Conservation (phyloP, 1,139 yeast genomes). For the Barnettozyma hawaiiensis region DNA sequence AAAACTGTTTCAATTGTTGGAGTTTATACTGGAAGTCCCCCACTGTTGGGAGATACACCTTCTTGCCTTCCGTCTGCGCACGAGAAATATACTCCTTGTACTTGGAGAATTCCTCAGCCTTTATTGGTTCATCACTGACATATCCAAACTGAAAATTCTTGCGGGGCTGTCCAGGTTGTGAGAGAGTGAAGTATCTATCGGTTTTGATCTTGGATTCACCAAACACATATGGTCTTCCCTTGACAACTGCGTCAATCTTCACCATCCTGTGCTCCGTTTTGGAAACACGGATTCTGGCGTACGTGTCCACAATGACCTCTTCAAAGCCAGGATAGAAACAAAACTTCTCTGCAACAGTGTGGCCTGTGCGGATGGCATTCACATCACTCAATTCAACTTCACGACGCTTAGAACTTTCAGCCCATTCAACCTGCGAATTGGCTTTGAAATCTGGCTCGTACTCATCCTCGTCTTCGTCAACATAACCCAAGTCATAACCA, state of each 20-base stretch:
- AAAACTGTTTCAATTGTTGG: constrained; percentile 54
- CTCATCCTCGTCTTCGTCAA: constrained; percentile 34
- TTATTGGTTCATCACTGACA: constrained; percentile 71
- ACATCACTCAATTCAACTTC: constrained; percentile 50
- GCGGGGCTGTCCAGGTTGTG: constrained; percentile 51
- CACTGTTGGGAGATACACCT: constrained; percentile 45
- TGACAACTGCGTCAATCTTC: constrained; percentile 60
- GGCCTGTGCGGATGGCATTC: constrained; percentile 69
- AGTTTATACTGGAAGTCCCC: constrained; percentile 65
- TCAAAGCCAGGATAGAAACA: constrained; percentile 81
- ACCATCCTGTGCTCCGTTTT: constrained; percentile 79
- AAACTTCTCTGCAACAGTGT: constrained; percentile 66
- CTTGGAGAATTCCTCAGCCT: constrained; percentile 63
- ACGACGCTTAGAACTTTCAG: constrained; percentile 36
- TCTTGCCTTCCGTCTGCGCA: constrained; percentile 42
- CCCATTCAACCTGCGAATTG: constrained; percentile 34
- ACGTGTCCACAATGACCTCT: constrained; percentile 63
- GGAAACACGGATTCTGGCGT: constrained; percentile 73
- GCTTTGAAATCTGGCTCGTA: constrained; percentile 30
- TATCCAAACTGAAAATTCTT: constrained; percentile 70
- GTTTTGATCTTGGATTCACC: constrained; percentile 42
- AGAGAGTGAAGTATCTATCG: constrained; percentile 52
- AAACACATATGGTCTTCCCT: constrained; percentile 53
- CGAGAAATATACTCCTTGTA: constrained; percentile 58
- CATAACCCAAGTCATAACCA: constrained; percentile 38